Evolutionary conservation across 441 rosid genomes (phyloP), one percentile per base, ranked within the genome.

Genomic region (Brassica hybrid): DNA sequence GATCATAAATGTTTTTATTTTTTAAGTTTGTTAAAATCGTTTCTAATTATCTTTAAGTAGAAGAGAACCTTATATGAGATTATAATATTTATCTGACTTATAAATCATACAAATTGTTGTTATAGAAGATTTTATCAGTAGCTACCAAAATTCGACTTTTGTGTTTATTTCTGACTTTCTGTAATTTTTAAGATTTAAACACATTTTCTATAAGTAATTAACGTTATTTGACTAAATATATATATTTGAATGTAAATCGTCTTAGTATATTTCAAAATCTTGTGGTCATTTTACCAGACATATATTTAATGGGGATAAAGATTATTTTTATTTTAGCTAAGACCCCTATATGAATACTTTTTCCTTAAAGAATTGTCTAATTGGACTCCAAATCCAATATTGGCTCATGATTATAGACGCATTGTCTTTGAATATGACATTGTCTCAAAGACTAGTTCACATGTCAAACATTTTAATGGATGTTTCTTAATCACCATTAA

Each of bases 361-460:
- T 50, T 14, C 19, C 19, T 50, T 16, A 7, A 17, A 54, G 21
- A 7, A 17, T 16, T 6, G 57, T 16, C 12, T 7, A 54, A 54
- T 1, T 54, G 59, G 23, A 54, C 56, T 48, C 56, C 50, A 34
- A 34, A 12, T 45, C 52, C 52, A 48, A n/a, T 48, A 50, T 14
- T 50, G 18, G 9, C 57, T 50, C 57, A 56, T 56, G 60, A 56
- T 56, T 17, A 56, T 7, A 48, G 56, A 54, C 61, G 9, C 61
- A 18, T 56, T 18, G 61, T 14, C 12, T 56, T 56, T 17, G 60
- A 56, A 7, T 18, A 56, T 56, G 60, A 56, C 25, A 7, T 56
- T 17, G 60, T 56, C 61, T 56, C 61, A 56, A 56, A 18, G 61
- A 56, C 25, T 56, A 56, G 61, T 56, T 18, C 27, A 18, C 27